Conservation (phyloP, 257 asterid genomes). For the Jacaranda copaia region DNA sequence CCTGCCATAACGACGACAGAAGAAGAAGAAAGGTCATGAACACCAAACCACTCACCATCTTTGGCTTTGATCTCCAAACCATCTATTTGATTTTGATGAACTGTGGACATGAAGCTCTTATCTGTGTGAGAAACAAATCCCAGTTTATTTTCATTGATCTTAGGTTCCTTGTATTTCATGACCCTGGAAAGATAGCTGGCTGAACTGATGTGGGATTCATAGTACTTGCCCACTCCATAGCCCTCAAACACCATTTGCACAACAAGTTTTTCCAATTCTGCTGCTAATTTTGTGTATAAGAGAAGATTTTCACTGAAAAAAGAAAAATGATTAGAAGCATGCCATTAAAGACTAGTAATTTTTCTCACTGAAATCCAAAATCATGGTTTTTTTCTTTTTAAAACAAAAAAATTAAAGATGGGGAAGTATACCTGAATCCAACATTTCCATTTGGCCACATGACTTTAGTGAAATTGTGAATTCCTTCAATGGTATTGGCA, state of each 20-base stretch:
- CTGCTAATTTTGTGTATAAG: slow-evolving; percentile 59
- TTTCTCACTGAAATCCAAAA: neutral
- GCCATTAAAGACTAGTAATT: neutral
- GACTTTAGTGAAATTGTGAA: slow-evolving; percentile 51
- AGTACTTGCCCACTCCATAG: slow-evolving; percentile 67
- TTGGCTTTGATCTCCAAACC: slow-evolving; percentile 70
- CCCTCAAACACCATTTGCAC: slow-evolving; percentile 70
- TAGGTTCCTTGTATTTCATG: slow-evolving; percentile 65
- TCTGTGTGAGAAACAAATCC: slow-evolving; percentile 80
- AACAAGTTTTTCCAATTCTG: slow-evolving; percentile 60
- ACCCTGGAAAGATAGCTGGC: slow-evolving; percentile 62
- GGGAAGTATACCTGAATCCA: slow-evolving; percentile 49
- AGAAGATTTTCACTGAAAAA: slow-evolving; percentile 48
- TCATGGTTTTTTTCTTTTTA: neutral
- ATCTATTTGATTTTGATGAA: slow-evolving; percentile 68
- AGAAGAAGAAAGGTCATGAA: slow-evolving; percentile 54
- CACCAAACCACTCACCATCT: slow-evolving; percentile 74
- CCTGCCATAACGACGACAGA: slow-evolving; percentile 84
- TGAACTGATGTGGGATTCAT: slow-evolving; percentile 45
- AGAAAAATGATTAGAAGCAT: neutral
- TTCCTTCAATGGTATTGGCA: slow-evolving; percentile 58
- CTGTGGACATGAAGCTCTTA: slow-evolving; percentile 76
- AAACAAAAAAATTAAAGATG: too few species aligned
- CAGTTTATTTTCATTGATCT: slow-evolving; percentile 46
- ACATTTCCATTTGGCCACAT: slow-evolving; percentile 82